Conservation (phyloP, 2,329 filamentous ascomycete species). For the Gnomoniopsis sp. region DNA sequence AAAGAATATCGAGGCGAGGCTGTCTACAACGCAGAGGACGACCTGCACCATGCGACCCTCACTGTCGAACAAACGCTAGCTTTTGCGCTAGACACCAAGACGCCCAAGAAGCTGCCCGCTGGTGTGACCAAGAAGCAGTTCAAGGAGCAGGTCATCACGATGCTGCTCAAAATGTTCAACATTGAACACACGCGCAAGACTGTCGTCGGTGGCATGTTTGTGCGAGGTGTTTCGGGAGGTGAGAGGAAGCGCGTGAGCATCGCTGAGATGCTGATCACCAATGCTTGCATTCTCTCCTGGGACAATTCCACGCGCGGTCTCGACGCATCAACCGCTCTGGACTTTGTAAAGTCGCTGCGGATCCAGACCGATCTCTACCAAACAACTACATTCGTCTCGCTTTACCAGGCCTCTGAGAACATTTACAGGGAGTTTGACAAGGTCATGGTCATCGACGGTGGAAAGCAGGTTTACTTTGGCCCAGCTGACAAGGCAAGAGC, state of each 20-base stretch:
- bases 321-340: slow-evolving; percentile 53
- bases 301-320: slow-evolving; percentile 62
- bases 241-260: slow-evolving; percentile 80
- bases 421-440: slow-evolving; percentile 81
- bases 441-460: slow-evolving; percentile 75
- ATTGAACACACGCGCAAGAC: slow-evolving; percentile 86
- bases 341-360: slow-evolving; percentile 60
- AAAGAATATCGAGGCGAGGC: slow-evolving; percentile 75
- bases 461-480: slow-evolving; percentile 74
- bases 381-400: slow-evolving; percentile 78
- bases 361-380: slow-evolving; percentile 82
- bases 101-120: slow-evolving; percentile 73
- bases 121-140: slow-evolving; percentile 72
- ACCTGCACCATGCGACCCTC: slow-evolving; percentile 79
- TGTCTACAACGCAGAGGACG: slow-evolving; percentile 83
- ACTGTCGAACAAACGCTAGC: slow-evolving; percentile 84
- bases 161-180: slow-evolving; percentile 87
- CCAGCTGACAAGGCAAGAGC: slow-evolving; percentile 61
- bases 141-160: slow-evolving; percentile 70
- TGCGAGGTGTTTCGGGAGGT: slow-evolving; percentile 76
- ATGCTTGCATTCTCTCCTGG: slow-evolving; percentile 67
- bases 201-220: slow-evolving; percentile 77
- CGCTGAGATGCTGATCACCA: slow-evolving; percentile 77
- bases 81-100: slow-evolving; percentile 82
- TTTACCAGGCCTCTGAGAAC: slow-evolving; percentile 83